Evolutionary conservation across 2,329 filamentous ascomycete species (phyloP), one percentile per base, ranked within the genome.

Genomic region (Fusarium albosuccineum): DNA sequence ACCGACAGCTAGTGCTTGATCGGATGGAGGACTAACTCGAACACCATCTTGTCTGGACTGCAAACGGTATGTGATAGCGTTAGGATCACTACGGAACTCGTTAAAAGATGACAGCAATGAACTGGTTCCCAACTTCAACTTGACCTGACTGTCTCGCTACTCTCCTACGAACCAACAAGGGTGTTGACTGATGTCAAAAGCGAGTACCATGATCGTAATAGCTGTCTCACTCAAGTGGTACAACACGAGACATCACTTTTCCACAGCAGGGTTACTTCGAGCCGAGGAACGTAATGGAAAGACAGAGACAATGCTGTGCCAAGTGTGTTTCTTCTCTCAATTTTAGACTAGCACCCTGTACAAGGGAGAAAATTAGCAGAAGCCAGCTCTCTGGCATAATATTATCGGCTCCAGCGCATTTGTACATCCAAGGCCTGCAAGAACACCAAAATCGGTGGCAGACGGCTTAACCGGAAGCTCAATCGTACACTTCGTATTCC

Each of bases 361-460:
- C 50, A 44, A 17, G 39, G n/a, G 60, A 62, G 39, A 58, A 66
- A 39, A 33, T 45, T 49, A 52, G 45, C 44, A 57, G 41, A 53
- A 53, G 49, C 63, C 60, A 71, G 42, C 34, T 39, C 37, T 60
- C 50, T 64, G 64, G 51, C 57, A 64, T 62, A 50, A 67, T 50
- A 64, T 66, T 63, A 62, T 66, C 50, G 61, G 67, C 49, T 67
- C 67, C 62, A 63, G 62, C 54, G 66, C 59, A 61, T 69, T 68
- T 73, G 60, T 73, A 73, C 68, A 74, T 72, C 67, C 71, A 64
- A 74, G 63, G 58, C 65, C 62, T 69, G 62, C 63, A 71, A 68
- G 65, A 70, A 71, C 63, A 73, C 53, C 52, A 64, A 64, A 48
- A 58, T 66, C 57, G 50, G 59, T 48, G 62, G 56, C 45, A 62